A percentile compares a stretch with the other conserved stretches of the same genome.
These are phyloP conservation scores for Cokeromyces recurvatus DNA, from an alignment of 371 early-diverging fungal species.

Conservation along the genomic window DNA sequence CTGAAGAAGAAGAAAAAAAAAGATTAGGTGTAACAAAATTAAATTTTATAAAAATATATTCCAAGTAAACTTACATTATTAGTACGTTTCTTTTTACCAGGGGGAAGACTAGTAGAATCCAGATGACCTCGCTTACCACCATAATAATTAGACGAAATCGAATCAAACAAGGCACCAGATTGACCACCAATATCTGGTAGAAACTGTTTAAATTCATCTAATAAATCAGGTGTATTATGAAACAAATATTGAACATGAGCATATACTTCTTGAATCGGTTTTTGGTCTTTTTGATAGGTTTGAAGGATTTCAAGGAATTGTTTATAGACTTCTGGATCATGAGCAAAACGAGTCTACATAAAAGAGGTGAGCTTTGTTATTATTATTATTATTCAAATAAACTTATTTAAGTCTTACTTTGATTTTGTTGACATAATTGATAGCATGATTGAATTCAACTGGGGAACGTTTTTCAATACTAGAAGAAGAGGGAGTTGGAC, in stretches of 20 bases:
- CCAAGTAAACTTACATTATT: slow-evolving; percentile 4
- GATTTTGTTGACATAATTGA: slow-evolving; percentile 97
- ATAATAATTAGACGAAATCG: slow-evolving; percentile 10
- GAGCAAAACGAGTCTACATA: slow-evolving; percentile 72
- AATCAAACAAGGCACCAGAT: slow-evolving; percentile 14
- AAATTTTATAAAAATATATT: neutral
- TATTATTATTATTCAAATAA: neutral
- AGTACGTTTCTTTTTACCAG: slow-evolving; percentile 23
- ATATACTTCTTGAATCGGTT: slow-evolving; percentile 90
- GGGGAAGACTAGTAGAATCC: slow-evolving; percentile 7
- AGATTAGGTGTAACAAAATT: too few relatives aligned
- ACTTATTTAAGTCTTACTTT: slow-evolving; percentile 56
- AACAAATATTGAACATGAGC: slow-evolving; percentile 86
- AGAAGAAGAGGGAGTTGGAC: neutral
- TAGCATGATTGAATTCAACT: slow-evolving; percentile 95
- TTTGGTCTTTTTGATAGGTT: slow-evolving; percentile 89
- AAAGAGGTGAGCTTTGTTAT: too few relatives aligned
- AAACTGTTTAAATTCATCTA: slow-evolving; percentile 96
- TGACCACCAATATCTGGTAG: slow-evolving; percentile 66
- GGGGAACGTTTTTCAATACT: slow-evolving; percentile 37
- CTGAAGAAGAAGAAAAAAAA: neutral
- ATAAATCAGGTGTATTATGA: slow-evolving; percentile 73
- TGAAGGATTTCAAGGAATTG: slow-evolving; percentile 93
- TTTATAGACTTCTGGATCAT: slow-evolving; percentile 90
- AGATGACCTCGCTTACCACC: slow-evolving; percentile 5